Evolutionary conservation across 1,284 basidiomycete genomes (phyloP).

Genomic region (Ganoderma sinense): DNA sequence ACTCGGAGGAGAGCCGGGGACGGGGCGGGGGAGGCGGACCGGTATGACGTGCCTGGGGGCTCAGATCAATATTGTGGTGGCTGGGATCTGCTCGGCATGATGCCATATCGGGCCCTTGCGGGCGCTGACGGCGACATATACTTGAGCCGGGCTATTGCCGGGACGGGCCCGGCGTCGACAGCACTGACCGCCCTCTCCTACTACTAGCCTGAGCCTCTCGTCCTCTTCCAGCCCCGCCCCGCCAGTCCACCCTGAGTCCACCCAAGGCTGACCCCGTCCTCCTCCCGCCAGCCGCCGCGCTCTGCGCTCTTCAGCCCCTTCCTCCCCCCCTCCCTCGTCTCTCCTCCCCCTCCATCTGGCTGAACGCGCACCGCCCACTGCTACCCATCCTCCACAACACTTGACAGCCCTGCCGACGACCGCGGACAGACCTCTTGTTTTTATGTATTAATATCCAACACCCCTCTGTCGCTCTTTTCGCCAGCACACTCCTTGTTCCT

Average conservation of each 20-base stretch:
- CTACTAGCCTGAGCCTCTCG: no score
- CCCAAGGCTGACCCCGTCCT: not conserved
- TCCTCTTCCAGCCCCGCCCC: no score
- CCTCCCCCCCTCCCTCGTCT: not conserved
- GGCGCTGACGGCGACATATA: not conserved
- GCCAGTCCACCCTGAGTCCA: not conserved
- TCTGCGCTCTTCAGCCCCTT: not conserved
- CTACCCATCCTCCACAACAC: not conserved
- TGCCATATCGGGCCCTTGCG: not conserved
- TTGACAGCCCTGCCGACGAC: conserved; percentile 19
- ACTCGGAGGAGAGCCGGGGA: not conserved
- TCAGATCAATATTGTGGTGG: not conserved
- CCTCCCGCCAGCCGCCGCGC: not conserved
- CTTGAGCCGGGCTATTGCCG: not conserved
- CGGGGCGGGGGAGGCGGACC: not conserved
- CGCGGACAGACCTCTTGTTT: conserved; percentile 19
- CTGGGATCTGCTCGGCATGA: not conserved
- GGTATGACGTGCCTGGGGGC: not conserved
- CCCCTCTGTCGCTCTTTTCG: conserved; percentile 22
- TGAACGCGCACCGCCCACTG: conserved; percentile 6
- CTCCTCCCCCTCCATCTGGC: not conserved
- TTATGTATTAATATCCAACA: conserved; percentile 22
- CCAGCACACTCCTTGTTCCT: conserved; percentile 24
- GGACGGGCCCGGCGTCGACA: not conserved
- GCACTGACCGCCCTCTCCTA: no score